A percentile compares a stretch with the other conserved stretches of the same genome.
phyloP scores from a whole-genome alignment of 176 grass and related monocot genomes.

The Oryza glaberrima region DNA sequence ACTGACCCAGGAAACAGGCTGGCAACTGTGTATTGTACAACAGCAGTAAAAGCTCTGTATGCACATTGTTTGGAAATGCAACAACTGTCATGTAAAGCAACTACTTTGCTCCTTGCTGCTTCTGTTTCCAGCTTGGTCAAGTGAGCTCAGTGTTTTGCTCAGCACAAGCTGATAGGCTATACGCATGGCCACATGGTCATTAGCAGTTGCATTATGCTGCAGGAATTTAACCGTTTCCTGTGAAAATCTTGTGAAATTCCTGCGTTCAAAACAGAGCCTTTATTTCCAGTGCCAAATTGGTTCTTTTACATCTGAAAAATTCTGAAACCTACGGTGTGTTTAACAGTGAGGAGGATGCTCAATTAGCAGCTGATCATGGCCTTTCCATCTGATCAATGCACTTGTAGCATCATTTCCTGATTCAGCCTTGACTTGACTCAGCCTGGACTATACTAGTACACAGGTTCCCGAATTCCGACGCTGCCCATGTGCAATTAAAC shows the following conservation, averaged over 20 bases:
- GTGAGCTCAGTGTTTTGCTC: neutral
- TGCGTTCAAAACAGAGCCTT: neutral
- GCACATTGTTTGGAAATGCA: constrained; percentile 15
- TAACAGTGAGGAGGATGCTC: neutral
- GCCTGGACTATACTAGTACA: neutral
- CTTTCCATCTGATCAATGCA: neutral
- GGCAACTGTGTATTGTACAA: constrained; percentile 17
- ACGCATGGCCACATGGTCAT: neutral
- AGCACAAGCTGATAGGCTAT: neutral
- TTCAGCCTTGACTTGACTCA: neutral
- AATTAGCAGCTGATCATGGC: no score
- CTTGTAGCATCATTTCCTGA: no score
- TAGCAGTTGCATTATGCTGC: neutral
- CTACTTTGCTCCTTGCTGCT: neutral
- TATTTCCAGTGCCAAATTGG: neutral
- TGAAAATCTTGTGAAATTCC: neutral
- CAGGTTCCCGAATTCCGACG: neutral
- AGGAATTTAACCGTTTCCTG: no score
- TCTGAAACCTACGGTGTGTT: no score
- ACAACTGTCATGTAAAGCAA: constrained; percentile 4
- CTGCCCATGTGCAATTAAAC: neutral
- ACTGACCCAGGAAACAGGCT: neutral
- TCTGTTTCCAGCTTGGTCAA: constrained; percentile 5
- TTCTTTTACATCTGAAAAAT: neutral
- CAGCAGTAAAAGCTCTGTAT: neutral